Conservation (phyloP, 2,329 filamentous ascomycete genomes). For the Tolypocladium paradoxum region DNA sequence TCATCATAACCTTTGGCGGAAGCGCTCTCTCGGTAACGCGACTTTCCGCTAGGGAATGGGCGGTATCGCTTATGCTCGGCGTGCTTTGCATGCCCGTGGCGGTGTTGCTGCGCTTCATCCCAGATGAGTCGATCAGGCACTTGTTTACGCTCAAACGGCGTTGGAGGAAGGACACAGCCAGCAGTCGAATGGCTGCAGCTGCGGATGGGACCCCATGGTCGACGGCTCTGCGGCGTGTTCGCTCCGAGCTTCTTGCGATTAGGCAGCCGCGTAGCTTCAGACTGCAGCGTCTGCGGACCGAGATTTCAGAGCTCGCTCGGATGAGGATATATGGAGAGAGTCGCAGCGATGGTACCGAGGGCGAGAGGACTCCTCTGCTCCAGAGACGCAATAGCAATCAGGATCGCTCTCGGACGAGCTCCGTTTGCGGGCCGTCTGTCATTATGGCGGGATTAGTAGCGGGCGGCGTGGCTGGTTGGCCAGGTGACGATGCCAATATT, state of each 20-base stretch:
- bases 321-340: not conserved
- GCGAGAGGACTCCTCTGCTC: not conserved
- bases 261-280: not conserved
- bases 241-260: not conserved
- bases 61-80: not conserved
- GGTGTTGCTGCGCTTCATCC: not conserved
- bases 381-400: not conserved
- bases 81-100: not conserved
- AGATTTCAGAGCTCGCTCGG: not conserved
- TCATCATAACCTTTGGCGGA: not conserved
- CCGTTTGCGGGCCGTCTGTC: not conserved
- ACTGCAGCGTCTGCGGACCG: not conserved
- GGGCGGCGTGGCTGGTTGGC: not conserved
- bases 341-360: not conserved
- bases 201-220: not conserved
- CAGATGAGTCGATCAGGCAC: not conserved
- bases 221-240: not conserved
- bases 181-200: too few species aligned
- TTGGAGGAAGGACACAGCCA: not conserved
- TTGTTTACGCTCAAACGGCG: not conserved
- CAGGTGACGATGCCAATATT: too few species aligned
- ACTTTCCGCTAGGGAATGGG: not conserved
- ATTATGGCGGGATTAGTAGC: not conserved
- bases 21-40: not conserved
- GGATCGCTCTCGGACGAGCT: not conserved